Evolutionary conservation across 1,284 basidiomycete species (phyloP), one percentile per base, ranked within the genome.

Genomic region (Leccinum laetum): DNA sequence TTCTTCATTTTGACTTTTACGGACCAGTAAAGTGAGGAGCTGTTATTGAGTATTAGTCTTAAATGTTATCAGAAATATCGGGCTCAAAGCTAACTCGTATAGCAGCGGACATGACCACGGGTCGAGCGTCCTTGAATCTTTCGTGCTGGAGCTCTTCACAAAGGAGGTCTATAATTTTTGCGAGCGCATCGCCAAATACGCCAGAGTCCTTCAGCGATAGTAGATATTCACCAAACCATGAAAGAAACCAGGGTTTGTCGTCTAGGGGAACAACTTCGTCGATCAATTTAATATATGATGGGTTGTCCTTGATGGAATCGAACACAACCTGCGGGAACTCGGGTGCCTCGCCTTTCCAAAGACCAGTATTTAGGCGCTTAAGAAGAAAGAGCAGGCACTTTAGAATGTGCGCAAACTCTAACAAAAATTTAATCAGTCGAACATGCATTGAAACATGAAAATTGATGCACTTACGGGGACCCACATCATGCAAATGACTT

Each of bases 301-400:
- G 73, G 72, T 95, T 96, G 71, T 92, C 89, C 75, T 91, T 93
- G 71, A 96, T 85, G n/a, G 90, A 85, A 69, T 91, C 92, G 71
- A 95, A 90, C 2, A 94, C 83, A 49, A 91, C 83, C 68, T 89
- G 85, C 1, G 94, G 89, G 72, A 86, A 92, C 69, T 91, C 88
- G 18, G 82, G 77, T 2, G 80, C 80, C 73, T 93, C 89, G 46
- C 83, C 86, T 21, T 78, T 72, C 94, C 94, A 96, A 14, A 92
- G 74, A 14, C 81, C 73, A 4, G 77, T 72, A 2, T 81, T 81
- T 63, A 90, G 74, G 57, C 83, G 84, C 70, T 83, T 85, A 62
- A 86, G 79, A 66, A 87, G 80, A 65, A 84, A 79, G 18, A 81
- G 75, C 68, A 87, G 88, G 69, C 81, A 90, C 63, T 82, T 83